Evolutionary conservation across 176 grass and related monocot genomes (phyloP).

Genomic region (Pharus latifolius): DNA sequence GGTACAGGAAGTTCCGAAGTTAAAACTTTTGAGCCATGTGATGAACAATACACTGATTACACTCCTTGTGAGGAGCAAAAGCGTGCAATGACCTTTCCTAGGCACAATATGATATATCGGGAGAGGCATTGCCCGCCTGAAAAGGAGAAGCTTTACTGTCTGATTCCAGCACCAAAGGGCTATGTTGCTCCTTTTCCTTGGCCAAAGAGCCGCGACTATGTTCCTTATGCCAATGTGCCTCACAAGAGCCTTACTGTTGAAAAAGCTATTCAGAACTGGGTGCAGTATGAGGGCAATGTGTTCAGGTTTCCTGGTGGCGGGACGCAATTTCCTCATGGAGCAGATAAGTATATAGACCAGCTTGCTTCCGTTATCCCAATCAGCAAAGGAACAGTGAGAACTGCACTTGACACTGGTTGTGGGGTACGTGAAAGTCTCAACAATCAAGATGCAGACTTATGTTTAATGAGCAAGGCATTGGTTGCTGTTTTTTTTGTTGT

Average conservation of each 20-base stretch:
- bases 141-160: slow-evolving; percentile 53
- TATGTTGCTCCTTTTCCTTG: slow-evolving; percentile 68
- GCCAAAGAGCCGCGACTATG: slow-evolving; percentile 84
- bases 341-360: slow-evolving; percentile 69
- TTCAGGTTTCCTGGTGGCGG: slow-evolving; percentile 90
- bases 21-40: slow-evolving; percentile 51
- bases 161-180: slow-evolving; percentile 68
- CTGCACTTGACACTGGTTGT: slow-evolving; percentile 84
- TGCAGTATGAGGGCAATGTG: slow-evolving; percentile 73
- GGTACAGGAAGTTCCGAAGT: slow-evolving; percentile 14
- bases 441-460: background rate
- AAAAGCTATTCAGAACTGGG: slow-evolving; percentile 89
- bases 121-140: slow-evolving; percentile 75
- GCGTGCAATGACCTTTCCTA: slow-evolving; percentile 63
- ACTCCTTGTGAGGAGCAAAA: slow-evolving; percentile 83
- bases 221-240: slow-evolving; percentile 67
- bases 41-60: slow-evolving; percentile 60
- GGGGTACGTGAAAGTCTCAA: slow-evolving; percentile 38
- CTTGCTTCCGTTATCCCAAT: slow-evolving; percentile 69
- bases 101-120: slow-evolving; percentile 61
- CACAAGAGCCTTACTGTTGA: slow-evolving; percentile 79
- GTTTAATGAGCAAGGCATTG: background rate
- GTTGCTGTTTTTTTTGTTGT: background rate
- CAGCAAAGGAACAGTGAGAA: slow-evolving; percentile 52
- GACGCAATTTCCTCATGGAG: slow-evolving; percentile 74